A percentile compares a stretch with the other conserved stretches of the same genome.
Conservation (phyloP, 148 eudicot genomes). For the Vaccinium darrowii region DNA sequence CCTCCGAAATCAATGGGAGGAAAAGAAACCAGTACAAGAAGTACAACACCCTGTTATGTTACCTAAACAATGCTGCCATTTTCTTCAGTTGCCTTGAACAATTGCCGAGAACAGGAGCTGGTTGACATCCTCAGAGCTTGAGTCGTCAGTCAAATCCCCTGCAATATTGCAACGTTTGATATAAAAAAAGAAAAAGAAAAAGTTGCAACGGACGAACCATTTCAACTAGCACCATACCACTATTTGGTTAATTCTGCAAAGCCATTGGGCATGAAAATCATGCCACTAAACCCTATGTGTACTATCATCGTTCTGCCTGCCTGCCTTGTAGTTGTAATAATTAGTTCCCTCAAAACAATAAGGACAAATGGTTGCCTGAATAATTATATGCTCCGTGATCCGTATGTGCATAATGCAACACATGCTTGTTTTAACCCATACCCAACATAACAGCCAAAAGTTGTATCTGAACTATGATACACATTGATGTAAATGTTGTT, state of each 20-base stretch:
- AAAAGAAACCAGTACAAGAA: neutral
- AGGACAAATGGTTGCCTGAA: neutral
- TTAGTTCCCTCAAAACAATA: neutral
- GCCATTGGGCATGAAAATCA: neutral
- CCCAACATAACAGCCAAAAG: neutral
- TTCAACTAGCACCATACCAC: neutral
- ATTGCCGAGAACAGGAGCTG: slow-evolving; percentile 73
- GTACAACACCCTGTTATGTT: neutral
- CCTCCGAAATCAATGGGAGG: neutral
- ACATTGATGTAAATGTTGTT: neutral
- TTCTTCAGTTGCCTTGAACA: slow-evolving; percentile 40
- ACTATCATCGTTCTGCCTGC: neutral
- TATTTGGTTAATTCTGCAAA: neutral
- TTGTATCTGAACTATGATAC: neutral
- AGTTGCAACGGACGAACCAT: neutral
- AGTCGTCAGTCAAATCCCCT: slow-evolving; percentile 44
- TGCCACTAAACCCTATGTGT: neutral
- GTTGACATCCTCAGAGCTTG: slow-evolving; percentile 63
- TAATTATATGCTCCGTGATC: neutral
- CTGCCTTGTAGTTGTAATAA: neutral
- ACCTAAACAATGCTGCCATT: slow-evolving; percentile 8
- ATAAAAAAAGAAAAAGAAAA: neutral
- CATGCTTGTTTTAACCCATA: neutral
- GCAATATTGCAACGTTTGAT: neutral
- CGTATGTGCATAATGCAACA: neutral